Percentiles rank a stretch among this genome's conserved stretches.
These are phyloP conservation scores for Colletotrichum chrysophilum DNA, from an alignment of 2,329 filamentous ascomycete species.

Conservation along the genomic window DNA sequence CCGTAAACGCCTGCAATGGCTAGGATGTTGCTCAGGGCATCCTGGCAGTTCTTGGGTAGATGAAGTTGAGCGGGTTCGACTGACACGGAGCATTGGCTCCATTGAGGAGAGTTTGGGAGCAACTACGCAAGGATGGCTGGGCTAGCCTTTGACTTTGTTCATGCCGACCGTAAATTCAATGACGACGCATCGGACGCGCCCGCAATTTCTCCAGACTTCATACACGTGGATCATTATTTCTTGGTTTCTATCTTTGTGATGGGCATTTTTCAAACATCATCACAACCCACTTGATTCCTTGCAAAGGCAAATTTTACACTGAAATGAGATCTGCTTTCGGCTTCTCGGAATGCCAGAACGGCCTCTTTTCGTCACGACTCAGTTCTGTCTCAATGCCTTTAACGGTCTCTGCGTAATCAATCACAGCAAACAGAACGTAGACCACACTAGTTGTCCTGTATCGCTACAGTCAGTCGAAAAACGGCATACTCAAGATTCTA, in stretches of 20 bases:
- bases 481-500: not conserved
- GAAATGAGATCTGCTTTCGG: not conserved
- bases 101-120: not conserved
- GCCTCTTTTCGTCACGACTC: not conserved
- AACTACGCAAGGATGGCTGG: not conserved
- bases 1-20: not conserved
- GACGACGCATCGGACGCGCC: not conserved
- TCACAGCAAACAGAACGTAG: not conserved
- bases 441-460: not conserved
- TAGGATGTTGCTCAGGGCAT: not conserved
- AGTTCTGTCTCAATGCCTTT: not conserved
- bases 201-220: not conserved
- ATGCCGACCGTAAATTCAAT: not conserved
- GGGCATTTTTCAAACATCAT: not conserved
- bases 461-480: not conserved
- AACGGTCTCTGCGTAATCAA: not conserved
- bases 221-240: not conserved
- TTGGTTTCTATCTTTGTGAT: not conserved
- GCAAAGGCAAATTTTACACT: not conserved
- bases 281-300: not conserved
- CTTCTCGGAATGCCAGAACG: not conserved
- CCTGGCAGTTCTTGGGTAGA: not conserved
- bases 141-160: not conserved
- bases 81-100: not conserved
- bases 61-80: not conserved